Evolutionary conservation across 371 early-diverging fungal species (phyloP).

Genomic region (Apophysomyces trapeziformis): DNA sequence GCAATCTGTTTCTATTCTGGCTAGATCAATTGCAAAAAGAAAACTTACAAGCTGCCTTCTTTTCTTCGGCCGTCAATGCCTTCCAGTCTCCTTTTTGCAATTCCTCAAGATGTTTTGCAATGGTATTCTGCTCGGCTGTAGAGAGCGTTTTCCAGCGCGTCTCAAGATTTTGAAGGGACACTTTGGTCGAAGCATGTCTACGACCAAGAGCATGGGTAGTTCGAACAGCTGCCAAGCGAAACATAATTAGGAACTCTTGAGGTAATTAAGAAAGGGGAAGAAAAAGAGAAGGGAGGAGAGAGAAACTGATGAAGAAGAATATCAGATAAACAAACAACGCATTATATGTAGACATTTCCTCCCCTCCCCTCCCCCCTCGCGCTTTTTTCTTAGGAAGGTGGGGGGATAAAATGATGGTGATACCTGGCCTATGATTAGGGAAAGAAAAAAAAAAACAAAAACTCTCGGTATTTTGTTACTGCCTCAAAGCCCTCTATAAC

Average conservation of each 20-base stretch:
- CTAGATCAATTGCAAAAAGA: neutral
- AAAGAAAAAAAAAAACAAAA: neutral
- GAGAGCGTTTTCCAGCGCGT: conserved; percentile 87
- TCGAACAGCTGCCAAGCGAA: conserved; percentile 16
- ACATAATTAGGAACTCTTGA: conserved; percentile 4
- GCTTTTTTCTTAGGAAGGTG: neutral
- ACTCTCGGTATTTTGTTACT: no score
- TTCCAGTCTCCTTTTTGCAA: conserved; percentile 95
- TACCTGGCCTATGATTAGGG: neutral
- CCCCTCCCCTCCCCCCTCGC: no score
- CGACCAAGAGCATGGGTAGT: conserved; percentile 13
- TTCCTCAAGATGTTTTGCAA: conserved; percentile 80
- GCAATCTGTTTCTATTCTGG: neutral
- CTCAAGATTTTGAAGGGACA: conserved; percentile 71
- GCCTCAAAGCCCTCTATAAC: neutral
- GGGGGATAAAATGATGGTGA: conserved; percentile 5
- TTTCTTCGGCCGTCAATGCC: conserved; percentile 86
- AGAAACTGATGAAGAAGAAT: neutral
- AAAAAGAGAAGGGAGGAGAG: conserved; percentile 1
- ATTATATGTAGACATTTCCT: neutral
- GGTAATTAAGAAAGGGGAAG: no score
- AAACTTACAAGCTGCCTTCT: conserved; percentile 89
- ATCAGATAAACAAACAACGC: neutral
- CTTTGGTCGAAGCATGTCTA: conserved; percentile 14
- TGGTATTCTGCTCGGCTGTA: conserved; percentile 79